These are phyloP conservation scores for Arachis hypogaea DNA, from an alignment of 306 rosid species.

Conservation along the genomic window DNA sequence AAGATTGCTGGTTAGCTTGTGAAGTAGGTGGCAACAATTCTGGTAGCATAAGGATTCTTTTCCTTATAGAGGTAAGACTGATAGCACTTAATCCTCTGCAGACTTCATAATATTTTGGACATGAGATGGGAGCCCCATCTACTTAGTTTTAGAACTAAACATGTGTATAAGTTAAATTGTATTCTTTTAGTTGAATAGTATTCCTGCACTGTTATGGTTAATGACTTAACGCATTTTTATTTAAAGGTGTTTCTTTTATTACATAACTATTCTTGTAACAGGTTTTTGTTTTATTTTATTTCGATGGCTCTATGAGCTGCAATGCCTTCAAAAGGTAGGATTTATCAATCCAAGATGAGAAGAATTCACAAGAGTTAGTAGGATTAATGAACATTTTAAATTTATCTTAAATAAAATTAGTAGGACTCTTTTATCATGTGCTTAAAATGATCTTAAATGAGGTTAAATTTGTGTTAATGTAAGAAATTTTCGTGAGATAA, in stretches of 20 bases:
- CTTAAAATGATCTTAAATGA: no score
- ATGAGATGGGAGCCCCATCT: neutral
- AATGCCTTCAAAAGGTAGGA: neutral
- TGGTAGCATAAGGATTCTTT: neutral
- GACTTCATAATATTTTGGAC: neutral
- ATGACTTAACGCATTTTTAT: neutral
- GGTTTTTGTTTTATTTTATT: no score
- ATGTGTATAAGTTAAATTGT: neutral
- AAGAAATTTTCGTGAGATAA: no score
- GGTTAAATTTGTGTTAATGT: no score
- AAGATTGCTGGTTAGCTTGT: neutral
- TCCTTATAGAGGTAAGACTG: slow-evolving; percentile 1
- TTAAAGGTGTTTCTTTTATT: neutral
- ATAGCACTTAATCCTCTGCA: neutral
- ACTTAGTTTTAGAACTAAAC: neutral
- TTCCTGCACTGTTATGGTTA: neutral
- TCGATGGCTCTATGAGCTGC: neutral
- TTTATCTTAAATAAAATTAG: no score
- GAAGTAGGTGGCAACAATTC: neutral
- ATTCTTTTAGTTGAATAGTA: neutral
- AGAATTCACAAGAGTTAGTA: no score
- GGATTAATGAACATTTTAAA: no score
- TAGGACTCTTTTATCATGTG: no score
- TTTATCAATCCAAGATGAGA: no score
- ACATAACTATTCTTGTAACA: neutral